Base-by-base conservation (phyloP, 2,329 filamentous ascomycete species). In the Chlorencoelia australis region DNA sequence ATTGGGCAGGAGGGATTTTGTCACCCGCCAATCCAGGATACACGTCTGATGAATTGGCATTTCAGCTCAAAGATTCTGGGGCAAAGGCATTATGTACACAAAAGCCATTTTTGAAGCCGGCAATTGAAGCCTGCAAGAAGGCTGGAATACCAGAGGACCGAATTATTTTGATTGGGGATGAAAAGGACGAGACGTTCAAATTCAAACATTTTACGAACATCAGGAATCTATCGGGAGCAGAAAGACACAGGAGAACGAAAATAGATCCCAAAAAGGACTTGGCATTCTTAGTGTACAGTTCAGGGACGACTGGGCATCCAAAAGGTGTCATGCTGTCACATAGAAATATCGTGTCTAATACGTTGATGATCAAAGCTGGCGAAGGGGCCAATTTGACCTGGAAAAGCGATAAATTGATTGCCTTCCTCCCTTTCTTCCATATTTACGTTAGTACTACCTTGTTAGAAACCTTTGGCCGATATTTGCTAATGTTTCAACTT, bases 311-410 rank as follows among this genome's bases (percentile, higher is more conserved):
- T 0, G 89, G 89, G 2, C 64, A 87, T 33, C 88, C 89, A 0
- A 96, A 96, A 60, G 89, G 88, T 11, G 89, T 95, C 10, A 82
- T 85, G 73, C 67, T 95, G 20, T 82, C 76, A 6, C 89, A 96
- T 59, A 59, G 64, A 46, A 95, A 95, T 56, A 78, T 94, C 41
- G 73, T 93, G 8, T 65, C 84, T 41, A 94, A 94, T 57, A 55
- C 77, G 5, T 48, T 72, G 19, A 79, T 83, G 59, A 54, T 68
- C 18, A 56, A 58, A 1, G 53, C 60, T 17, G 62, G 68, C 4
- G 79, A 86, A 39, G 64, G 61, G 2, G 64, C 62, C 0, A 66
- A 75, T 28, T 57, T 83, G 37, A 64, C 61, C 14, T 73, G 73
- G 56, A 66, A 75, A 38, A 71, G 76, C 0, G 88, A 94, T 55